These are phyloP conservation scores for Fusarium liriodendri DNA, from an alignment of 2,329 filamentous ascomycete species.

Conservation along the genomic window DNA sequence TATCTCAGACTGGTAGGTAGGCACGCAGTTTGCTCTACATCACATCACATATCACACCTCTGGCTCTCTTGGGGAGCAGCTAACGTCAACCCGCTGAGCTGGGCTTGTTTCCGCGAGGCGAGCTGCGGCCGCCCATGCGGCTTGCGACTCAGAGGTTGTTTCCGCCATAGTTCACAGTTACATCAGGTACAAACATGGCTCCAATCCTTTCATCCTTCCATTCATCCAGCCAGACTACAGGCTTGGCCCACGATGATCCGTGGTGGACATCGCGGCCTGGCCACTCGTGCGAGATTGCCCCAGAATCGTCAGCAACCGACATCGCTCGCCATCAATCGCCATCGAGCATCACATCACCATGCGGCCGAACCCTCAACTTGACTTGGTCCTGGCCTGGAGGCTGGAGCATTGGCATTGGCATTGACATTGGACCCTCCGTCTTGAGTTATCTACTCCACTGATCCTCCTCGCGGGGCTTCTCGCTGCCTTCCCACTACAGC, in stretches of 20 bases:
- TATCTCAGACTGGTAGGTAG: conserved; percentile 20
- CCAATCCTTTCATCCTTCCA: conserved; percentile 5
- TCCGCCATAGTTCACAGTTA: neutral
- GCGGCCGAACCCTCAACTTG: conserved; percentile 23
- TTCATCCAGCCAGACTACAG: conserved; percentile 8
- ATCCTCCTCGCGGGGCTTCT: conserved; percentile 30
- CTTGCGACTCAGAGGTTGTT: neutral
- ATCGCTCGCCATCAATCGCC: conserved; percentile 13
- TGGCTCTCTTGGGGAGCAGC: neutral
- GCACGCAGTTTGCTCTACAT: conserved; percentile 7
- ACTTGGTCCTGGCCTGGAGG: conserved; percentile 7
- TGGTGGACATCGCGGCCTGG: conserved; percentile 2
- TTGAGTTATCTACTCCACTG: conserved; percentile 30
- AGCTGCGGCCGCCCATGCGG: neutral
- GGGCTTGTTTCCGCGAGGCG: conserved; percentile 1
- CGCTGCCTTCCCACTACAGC: conserved; percentile 33
- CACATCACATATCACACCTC: conserved; percentile 16
- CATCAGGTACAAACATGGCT: conserved; percentile 8
- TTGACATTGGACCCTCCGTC: conserved; percentile 6
- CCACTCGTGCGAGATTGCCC: conserved; percentile 24
- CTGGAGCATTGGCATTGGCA: conserved; percentile 1
- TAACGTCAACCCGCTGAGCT: neutral
- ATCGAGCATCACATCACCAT: conserved; percentile 30
- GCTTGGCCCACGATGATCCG: conserved; percentile 20
- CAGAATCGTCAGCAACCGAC: conserved; percentile 24